Base-by-base conservation (phyloP, 805 yeast genomes). In the Saccharomycopsis fodiens region DNA sequence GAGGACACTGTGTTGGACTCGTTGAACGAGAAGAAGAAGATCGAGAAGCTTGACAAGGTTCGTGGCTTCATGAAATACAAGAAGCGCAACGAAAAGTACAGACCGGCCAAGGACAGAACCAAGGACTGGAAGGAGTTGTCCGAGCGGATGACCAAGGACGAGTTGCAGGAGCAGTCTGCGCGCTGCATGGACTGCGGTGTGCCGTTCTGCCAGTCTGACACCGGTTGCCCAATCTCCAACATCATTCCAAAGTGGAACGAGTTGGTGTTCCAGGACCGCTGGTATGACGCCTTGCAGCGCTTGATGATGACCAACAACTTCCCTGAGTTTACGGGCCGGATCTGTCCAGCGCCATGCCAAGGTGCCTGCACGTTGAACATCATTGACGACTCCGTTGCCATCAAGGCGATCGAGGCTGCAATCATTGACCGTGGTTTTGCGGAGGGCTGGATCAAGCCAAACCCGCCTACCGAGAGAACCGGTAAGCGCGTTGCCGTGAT, bases 181-280 rank as follows among this genome's bases (percentile, higher is more conserved):
- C 79, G 98, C 66, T 91, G 98, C 75, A 91, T 93, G 95, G 97
- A 91, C 68, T 91, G 98, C 73, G 98, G 98, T 72, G 94, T 93
- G 57, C 98, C 98, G 48, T 91, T 91, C 78, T 91, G 98, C 73
- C 94, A 91, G 60, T 83, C 95, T 40, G 97, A 91, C 65, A 85
- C 96, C 37, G 98, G 98, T 50, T 91, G 98, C 70, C 98, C 98
- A 44, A 84, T 91, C 55, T 88, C 97, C 44, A 91, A 91, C 67
- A 81, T 91, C 57, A 91, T 91, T 70, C 98, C 98, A 53, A 89
- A 91, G 68, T 93, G 96, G 91, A 93, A 91, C 65, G 97, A 89
- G 63, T 76, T 93, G 55, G 96, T 91, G 16, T 91, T 88, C 78
- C 78, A 88, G 65, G 91, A 87, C 65, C 79, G 91, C 61, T 91